Evolutionary conservation across 768 basidiomycete genomes (phyloP).

Genomic region (Termitomyces sp.): DNA sequence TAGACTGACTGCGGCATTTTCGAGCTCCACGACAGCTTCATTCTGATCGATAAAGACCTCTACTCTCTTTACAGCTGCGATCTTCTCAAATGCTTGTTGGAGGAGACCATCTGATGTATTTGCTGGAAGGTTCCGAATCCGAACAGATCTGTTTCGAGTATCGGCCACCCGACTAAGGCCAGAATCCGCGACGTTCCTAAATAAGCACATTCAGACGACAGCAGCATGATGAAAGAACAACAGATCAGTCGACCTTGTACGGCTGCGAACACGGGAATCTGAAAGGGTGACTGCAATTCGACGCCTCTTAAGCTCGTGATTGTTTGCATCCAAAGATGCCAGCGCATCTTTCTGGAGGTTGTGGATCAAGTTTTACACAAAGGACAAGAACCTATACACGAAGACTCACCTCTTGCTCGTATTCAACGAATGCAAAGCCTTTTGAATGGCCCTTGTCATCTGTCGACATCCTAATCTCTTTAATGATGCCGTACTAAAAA

Average conservation of each 20-base stretch:
- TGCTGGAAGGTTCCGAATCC: conserved; percentile 67
- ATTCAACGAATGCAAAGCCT: conserved; percentile 93
- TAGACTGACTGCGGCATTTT: conserved; percentile 54
- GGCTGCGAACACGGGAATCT: conserved; percentile 59
- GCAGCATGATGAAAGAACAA: neutral
- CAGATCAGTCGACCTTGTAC: conserved; percentile 36
- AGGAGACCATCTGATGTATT: conserved; percentile 85
- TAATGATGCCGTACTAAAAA: conserved; percentile 72
- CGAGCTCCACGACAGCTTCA: conserved; percentile 62
- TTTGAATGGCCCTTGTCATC: conserved; percentile 67
- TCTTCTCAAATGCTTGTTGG: conserved; percentile 84
- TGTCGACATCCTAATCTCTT: conserved; percentile 72
- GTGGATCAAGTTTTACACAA: neutral
- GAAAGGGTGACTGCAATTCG: conserved; percentile 85
- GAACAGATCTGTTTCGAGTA: conserved; percentile 63
- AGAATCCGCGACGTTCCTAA: conserved; percentile 44
- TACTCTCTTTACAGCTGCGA: conserved; percentile 62
- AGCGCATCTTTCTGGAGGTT: conserved; percentile 56
- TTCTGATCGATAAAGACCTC: conserved; percentile 61
- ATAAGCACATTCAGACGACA: neutral
- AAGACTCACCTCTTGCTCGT: conserved; percentile 64
- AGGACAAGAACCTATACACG: neutral
- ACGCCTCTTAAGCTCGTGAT: conserved; percentile 84
- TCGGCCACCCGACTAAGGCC: conserved; percentile 54
- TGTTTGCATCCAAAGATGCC: conserved; percentile 73